phyloP scores from a whole-genome alignment of 148 eudicot species.

The Polygonum maritimum region DNA sequence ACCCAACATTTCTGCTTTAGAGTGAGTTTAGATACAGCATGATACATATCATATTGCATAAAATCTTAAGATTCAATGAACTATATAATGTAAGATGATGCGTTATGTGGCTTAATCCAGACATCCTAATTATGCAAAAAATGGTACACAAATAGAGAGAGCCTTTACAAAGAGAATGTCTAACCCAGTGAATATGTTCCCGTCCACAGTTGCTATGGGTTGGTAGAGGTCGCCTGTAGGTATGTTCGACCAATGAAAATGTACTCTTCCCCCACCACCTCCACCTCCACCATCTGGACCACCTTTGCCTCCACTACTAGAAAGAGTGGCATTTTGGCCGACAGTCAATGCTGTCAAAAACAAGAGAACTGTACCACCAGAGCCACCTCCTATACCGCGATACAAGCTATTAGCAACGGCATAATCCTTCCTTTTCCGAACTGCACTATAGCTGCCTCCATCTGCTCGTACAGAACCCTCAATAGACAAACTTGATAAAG shows the following conservation, averaged over 20 bases:
- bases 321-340: slow-evolving; percentile 48
- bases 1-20: not conserved
- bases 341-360: slow-evolving; percentile 45
- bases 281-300: slow-evolving; percentile 86
- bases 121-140: not conserved
- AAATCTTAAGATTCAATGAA: no score
- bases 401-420: slow-evolving; percentile 13
- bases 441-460: slow-evolving; percentile 57
- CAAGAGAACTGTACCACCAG: slow-evolving; percentile 90
- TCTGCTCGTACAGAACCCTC: slow-evolving; percentile 68
- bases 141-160: not conserved
- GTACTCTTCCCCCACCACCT: slow-evolving; percentile 92
- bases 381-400: slow-evolving; percentile 77
- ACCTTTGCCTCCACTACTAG: slow-evolving; percentile 77
- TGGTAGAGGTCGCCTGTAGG: slow-evolving; percentile 92
- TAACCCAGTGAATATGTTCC: slow-evolving; percentile 63
- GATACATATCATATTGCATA: no score
- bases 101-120: no score
- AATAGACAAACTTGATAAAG: slow-evolving; percentile 56
- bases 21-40: no score
- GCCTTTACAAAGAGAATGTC: slow-evolving; percentile 11
- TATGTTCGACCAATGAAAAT: slow-evolving; percentile 88
- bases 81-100: no score
- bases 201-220: slow-evolving; percentile 72
- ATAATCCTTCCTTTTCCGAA: slow-evolving; percentile 13